Evolutionary conservation across 306 rosid genomes (phyloP), one percentile per base, ranked within the genome.

Genomic region (Mucuna pruriens): DNA sequence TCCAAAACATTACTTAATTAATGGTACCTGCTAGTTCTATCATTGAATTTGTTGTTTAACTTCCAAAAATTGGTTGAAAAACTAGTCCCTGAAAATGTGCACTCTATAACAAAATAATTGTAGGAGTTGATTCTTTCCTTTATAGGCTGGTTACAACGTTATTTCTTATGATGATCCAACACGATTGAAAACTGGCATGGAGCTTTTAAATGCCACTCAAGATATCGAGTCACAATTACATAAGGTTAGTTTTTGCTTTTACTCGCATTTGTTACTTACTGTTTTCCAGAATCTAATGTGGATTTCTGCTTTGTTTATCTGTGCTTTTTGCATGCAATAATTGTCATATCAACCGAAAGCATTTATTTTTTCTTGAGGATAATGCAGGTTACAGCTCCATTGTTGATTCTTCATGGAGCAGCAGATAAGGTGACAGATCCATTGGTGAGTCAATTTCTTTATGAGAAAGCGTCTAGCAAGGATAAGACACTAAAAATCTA

Each of bases 351-450:
- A 65, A 65, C 46, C 0, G 3, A 29, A 64, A 11, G 13, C 25
- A 44, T 20, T 80, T 10, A 17, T 23, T 25, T 12, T 12, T 20
- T 15, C 22, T 23, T 4, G 83, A 65, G 57, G 48, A 10, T 49
- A 12, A 31, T 80, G 71, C 92, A 90, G 97, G 91, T 91, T 70
- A 89, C 97, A 40, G 85, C 93, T 49, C 98, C 98, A 45, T 65
- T 94, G 34, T 80, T 94, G 74, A 83, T 94, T 85, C 96, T 94
- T 85, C 98, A 94, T 57, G 97, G 98, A 72, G 94, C 90, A 38
- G 93, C 74, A 19, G 97, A 94, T 70, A 89, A 84, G 89, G 94
- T 94, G 85, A 92, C 95, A 20, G 98, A 92, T 87, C 98, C 97
- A 19, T 39, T 62, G 17, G 94, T 90, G 76, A 94, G 98, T 71